These are phyloP conservation scores for Bisporella sp. DNA, from an alignment of 2,329 filamentous ascomycete species.

Conservation along the genomic window DNA sequence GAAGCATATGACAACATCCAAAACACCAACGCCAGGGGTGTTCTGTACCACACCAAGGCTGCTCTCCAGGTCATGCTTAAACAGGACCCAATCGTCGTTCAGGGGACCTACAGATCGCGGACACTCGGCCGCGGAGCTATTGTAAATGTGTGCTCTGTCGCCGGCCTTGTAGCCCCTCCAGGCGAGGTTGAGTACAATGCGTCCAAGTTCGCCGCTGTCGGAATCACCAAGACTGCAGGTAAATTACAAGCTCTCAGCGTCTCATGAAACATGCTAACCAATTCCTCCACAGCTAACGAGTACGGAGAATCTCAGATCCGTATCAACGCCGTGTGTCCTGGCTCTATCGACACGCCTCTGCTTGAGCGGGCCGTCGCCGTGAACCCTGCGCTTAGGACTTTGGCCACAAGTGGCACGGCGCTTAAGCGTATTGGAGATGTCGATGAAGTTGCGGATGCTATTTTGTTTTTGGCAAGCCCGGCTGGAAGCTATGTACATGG, in stretches of 20 bases:
- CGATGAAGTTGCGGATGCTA: constrained; percentile 13
- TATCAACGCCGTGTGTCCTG: constrained; percentile 10
- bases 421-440: constrained; percentile 3
- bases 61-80: constrained; percentile 17
- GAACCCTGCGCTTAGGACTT: neutral
- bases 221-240: constrained; percentile 18
- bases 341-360: constrained; percentile 9
- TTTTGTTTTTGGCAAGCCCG: constrained; percentile 11
- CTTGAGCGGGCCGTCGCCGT: constrained; percentile 1
- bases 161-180: constrained; percentile 8
- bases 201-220: constrained; percentile 24
- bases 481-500: constrained; percentile 12
- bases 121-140: constrained; percentile 17
- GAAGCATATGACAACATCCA: constrained; percentile 22
- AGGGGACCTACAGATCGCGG: constrained; percentile 4
- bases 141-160: constrained; percentile 20
- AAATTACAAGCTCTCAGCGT: neutral
- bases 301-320: neutral
- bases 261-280: no score
- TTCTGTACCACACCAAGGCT: constrained; percentile 27
- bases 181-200: constrained; percentile 15
- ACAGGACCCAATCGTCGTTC: constrained; percentile 7
- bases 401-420: neutral
- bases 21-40: constrained; percentile 27
- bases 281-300: no score